Evolutionary conservation across 148 eudicot genomes (phyloP).

Genomic region (Bassia scoparia): DNA sequence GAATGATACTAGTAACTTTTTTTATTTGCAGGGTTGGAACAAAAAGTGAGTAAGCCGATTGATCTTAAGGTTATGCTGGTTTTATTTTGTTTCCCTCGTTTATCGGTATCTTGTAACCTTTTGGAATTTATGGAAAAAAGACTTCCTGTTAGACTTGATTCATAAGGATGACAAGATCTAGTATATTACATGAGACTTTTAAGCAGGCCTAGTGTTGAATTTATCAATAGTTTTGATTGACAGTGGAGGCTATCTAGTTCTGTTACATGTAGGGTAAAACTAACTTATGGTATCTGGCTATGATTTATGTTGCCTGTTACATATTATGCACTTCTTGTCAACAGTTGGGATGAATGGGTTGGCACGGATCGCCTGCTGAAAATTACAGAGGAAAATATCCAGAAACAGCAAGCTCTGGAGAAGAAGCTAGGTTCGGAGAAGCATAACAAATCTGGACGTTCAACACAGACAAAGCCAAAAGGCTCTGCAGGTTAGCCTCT

Average conservation of each 20-base stretch:
- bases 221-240: background rate
- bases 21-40: conserved; percentile 94
- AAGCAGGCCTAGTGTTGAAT: background rate
- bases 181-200: background rate
- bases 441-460: conserved; percentile 70
- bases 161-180: background rate
- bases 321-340: conserved; percentile 37
- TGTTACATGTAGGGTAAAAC: background rate
- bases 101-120: too few species aligned
- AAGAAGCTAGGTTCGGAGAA: conserved; percentile 82
- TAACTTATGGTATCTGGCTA: background rate
- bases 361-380: conserved; percentile 80
- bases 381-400: conserved; percentile 62
- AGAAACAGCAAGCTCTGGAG: conserved; percentile 80
- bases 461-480: conserved; percentile 69
- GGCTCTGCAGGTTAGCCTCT: conserved; percentile 52
- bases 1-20: conserved; percentile 16
- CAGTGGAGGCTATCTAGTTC: background rate
- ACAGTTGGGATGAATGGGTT: conserved; percentile 99
- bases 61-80: conserved; percentile 16
- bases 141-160: background rate
- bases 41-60: conserved; percentile 68
- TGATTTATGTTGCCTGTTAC: conserved; percentile 8
- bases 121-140: background rate
- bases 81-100: background rate